Evolutionary conservation across 2,329 filamentous ascomycete genomes (phyloP).

Genomic region (Penicillium sp.): DNA sequence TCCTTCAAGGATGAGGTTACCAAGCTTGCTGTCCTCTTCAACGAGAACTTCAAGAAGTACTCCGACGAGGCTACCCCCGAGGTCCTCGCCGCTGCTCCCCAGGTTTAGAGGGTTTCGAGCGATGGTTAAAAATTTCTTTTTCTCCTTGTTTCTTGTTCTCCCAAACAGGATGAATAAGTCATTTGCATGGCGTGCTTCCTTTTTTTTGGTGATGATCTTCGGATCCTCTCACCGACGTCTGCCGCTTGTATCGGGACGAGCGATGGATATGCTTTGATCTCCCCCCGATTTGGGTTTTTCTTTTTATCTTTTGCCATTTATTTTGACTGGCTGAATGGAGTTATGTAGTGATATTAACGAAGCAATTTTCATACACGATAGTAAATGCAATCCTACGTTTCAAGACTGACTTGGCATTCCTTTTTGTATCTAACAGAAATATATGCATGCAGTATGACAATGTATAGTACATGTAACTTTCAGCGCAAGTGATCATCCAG

Average conservation of each 20-base stretch:
- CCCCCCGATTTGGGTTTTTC: slow-evolving; percentile 17
- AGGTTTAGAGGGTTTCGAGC: slow-evolving; percentile 24
- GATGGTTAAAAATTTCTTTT: slow-evolving; percentile 25
- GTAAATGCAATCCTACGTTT: slow-evolving; percentile 22
- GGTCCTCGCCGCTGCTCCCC: slow-evolving; percentile 60
- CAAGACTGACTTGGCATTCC: not conserved
- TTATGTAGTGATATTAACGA: slow-evolving; percentile 10
- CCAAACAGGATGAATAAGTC: slow-evolving; percentile 23
- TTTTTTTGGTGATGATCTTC: slow-evolving; percentile 19
- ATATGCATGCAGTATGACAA: too few relatives aligned
- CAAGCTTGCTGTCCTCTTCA: slow-evolving; percentile 87
- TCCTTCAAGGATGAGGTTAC: slow-evolving; percentile 85
- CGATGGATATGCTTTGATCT: slow-evolving; percentile 18
- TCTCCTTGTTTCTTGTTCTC: slow-evolving; percentile 23
- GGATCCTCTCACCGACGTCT: slow-evolving; percentile 15
- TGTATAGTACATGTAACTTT: too few relatives aligned
- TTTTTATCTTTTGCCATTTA: slow-evolving; percentile 14
- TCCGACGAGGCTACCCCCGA: slow-evolving; percentile 77
- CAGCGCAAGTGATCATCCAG: too few relatives aligned
- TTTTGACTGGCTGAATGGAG: slow-evolving; percentile 17
- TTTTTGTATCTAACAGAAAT: not conserved
- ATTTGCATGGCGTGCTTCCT: slow-evolving; percentile 35
- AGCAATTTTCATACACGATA: slow-evolving; percentile 16
- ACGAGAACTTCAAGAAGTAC: slow-evolving; percentile 98
- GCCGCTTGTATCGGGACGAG: slow-evolving; percentile 25